Evolutionary conservation across 1,284 basidiomycete genomes (phyloP).

Genomic region (Ceratobasidium sp.): DNA sequence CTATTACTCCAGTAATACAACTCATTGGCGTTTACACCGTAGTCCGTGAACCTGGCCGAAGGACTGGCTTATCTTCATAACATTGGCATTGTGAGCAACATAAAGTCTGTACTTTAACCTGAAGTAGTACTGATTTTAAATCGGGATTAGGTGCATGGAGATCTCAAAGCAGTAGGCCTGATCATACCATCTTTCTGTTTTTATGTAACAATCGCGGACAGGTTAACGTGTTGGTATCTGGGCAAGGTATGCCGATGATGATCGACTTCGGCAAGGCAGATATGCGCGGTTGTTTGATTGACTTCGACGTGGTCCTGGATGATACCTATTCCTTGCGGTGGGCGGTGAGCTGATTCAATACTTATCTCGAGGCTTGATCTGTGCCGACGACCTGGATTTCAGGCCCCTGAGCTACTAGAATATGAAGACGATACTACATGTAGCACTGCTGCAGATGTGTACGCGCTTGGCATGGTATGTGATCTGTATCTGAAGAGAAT

Average conservation of each 20-base stretch:
- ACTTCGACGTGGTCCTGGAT: not conserved
- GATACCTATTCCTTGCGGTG: not conserved
- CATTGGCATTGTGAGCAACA: not conserved
- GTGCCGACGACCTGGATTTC: not conserved
- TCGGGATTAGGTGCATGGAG: not conserved
- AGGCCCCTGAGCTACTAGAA: slow-evolving; percentile 17
- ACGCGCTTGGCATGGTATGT: slow-evolving; percentile 29
- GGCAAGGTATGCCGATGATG: not conserved
- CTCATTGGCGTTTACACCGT: not conserved
- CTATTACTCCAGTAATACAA: not conserved
- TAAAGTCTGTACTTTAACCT: not conserved
- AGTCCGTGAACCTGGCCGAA: not conserved
- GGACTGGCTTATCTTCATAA: not conserved
- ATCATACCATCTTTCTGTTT: not conserved
- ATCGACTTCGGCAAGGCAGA: slow-evolving; percentile 4
- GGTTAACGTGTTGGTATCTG: slow-evolving; percentile 2
- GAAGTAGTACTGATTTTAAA: not conserved
- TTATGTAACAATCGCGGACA: not conserved
- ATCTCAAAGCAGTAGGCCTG: not conserved
- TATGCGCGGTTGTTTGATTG: not conserved
- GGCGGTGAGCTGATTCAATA: not conserved
- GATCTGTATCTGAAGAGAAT: not conserved
- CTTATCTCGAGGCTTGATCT: not conserved
- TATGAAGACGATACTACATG: no score
- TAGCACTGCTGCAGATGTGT: slow-evolving; percentile 15